Percentiles rank a stretch among this genome's conserved stretches.
Conservation (phyloP, 2,329 filamentous ascomycete genomes). For the Colletotrichum sansevieriae region DNA sequence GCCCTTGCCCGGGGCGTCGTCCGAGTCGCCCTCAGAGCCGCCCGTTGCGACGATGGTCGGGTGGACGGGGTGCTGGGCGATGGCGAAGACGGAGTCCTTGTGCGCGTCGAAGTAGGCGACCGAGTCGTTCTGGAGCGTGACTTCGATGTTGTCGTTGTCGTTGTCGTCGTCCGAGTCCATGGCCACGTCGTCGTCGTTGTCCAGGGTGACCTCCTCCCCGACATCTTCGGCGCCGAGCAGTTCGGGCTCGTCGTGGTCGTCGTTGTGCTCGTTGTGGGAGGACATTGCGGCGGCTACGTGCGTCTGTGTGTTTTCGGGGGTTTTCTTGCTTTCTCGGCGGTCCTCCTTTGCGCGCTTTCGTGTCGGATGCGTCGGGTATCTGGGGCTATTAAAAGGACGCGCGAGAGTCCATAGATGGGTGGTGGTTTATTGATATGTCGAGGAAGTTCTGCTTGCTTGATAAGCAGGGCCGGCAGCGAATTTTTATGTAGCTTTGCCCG, state of each 20-base stretch:
- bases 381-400: constrained; percentile 11
- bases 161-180: constrained; percentile 84
- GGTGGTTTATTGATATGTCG: constrained; percentile 36
- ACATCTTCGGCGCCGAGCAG: constrained; percentile 84
- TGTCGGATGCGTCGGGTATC: constrained; percentile 12
- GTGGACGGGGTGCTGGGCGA: constrained; percentile 89
- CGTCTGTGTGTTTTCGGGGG: background rate
- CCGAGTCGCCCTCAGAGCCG: constrained; percentile 73
- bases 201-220: constrained; percentile 77
- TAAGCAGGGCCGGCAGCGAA: constrained; percentile 32
- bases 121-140: constrained; percentile 91
- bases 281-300: constrained; percentile 25
- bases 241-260: constrained; percentile 62
- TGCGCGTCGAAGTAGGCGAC: constrained; percentile 91
- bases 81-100: constrained; percentile 92
- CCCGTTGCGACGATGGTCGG: constrained; percentile 87
- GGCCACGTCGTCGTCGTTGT: constrained; percentile 77
- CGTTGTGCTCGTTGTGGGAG: constrained; percentile 20
- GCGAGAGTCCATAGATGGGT: background rate
- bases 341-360: background rate
- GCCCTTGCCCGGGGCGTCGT: constrained; percentile 78
- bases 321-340: background rate
- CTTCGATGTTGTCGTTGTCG: constrained; percentile 77
- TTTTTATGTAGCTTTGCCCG: constrained; percentile 28
- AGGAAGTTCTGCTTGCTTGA: constrained; percentile 38